A percentile compares a stretch with the other conserved stretches of the same genome.
phyloP scores from a whole-genome alignment of 2,329 filamentous ascomycete genomes.

The Hymenoscyphus scutula region DNA sequence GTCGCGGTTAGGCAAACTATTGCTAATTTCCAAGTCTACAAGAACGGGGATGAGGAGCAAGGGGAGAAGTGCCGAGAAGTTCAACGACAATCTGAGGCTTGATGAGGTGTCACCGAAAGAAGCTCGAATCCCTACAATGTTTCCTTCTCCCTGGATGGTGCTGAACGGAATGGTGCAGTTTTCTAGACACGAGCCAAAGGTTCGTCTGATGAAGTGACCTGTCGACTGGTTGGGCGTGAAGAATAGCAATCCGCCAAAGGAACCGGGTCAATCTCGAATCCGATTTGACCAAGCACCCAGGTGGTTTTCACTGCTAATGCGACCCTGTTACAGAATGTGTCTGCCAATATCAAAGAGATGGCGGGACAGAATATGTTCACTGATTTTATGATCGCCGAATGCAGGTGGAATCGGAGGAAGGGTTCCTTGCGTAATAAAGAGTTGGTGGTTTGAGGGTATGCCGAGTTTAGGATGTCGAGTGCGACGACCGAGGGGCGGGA shows the following conservation, averaged over 20 bases:
- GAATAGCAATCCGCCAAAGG: background rate
- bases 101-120: constrained; percentile 10
- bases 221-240: constrained; percentile 12
- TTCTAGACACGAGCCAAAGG: constrained; percentile 34
- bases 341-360: constrained; percentile 2
- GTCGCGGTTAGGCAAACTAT: constrained; percentile 14
- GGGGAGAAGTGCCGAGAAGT: background rate
- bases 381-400: background rate
- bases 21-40: constrained; percentile 5
- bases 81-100: background rate
- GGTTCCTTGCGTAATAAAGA: background rate
- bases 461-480: constrained; percentile 7
- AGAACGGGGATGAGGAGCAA: background rate
- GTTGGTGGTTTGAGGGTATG: constrained; percentile 4
- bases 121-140: constrained; percentile 9
- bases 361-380: background rate
- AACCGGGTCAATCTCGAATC: background rate
- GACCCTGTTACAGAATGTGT: background rate
- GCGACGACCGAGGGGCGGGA: background rate
- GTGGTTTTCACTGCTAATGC: background rate
- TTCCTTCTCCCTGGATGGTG: constrained; percentile 15
- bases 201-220: constrained; percentile 33
- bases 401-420: constrained; percentile 1
- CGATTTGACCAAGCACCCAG: background rate
- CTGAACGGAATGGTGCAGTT: constrained; percentile 30